Conservation (phyloP, 176 grass and related monocot species). For the Echinochloa phyllopogon region DNA sequence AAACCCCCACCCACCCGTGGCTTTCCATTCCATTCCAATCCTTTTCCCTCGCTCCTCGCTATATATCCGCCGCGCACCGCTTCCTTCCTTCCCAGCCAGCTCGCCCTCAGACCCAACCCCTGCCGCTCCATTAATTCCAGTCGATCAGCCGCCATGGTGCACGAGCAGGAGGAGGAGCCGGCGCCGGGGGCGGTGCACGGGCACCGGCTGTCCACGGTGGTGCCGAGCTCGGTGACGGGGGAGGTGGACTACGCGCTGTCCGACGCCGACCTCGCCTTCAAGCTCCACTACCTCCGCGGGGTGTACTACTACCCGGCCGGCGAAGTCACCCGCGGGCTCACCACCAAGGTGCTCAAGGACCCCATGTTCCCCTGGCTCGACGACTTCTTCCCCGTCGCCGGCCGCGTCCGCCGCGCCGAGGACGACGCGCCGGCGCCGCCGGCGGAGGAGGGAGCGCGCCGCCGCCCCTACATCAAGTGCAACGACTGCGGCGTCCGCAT, state of each 20-base stretch:
- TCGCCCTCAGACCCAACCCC: background rate
- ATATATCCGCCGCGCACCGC: conserved; percentile 6
- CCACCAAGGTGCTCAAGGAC: conserved; percentile 65
- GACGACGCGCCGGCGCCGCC: background rate
- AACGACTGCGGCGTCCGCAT: conserved; percentile 97
- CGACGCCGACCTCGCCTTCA: conserved; percentile 63
- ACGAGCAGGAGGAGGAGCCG: conserved; percentile 31
- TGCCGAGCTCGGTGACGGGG: conserved; percentile 78
- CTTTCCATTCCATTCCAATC: too few species aligned
- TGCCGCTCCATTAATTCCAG: too few species aligned
- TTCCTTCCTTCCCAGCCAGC: too few species aligned
- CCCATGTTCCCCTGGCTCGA: conserved; percentile 88
- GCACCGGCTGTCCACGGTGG: conserved; percentile 82
- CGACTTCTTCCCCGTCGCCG: conserved; percentile 60
- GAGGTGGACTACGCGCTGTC: conserved; percentile 61
- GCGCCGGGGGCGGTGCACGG: conserved; percentile 43
- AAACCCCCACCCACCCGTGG: background rate
- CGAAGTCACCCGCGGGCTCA: conserved; percentile 32
- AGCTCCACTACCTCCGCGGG: conserved; percentile 82
- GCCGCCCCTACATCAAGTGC: conserved; percentile 74
- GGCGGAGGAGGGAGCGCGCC: background rate
- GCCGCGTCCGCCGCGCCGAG: conserved; percentile 61
- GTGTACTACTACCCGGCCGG: conserved; percentile 73
- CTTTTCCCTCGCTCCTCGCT: background rate
- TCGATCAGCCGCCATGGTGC: conserved; percentile 43